A percentile compares a stretch with the other conserved stretches of the same genome.
Conservation (phyloP, 345 rosid species). For the Pugionium dolabratum region DNA sequence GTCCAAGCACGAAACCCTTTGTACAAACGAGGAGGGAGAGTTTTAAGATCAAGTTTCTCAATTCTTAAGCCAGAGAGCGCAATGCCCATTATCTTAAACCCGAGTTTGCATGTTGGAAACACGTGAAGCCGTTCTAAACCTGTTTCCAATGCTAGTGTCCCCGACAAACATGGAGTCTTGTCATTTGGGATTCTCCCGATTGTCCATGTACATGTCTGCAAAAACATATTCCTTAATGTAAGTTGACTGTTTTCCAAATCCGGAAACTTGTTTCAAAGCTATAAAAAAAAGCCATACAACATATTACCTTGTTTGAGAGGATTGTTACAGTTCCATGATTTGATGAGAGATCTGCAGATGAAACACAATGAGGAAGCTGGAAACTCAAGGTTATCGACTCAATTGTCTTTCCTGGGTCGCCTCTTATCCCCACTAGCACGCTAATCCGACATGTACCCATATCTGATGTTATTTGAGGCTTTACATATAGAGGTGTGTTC, state of each 20-base stretch:
- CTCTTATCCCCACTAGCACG: constrained; percentile 75
- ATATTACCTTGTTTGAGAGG: constrained; percentile 75
- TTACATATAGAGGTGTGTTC: constrained; percentile 76
- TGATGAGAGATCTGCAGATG: constrained; percentile 81
- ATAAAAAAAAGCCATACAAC: background rate
- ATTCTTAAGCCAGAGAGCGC: constrained; percentile 87
- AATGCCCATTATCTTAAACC: constrained; percentile 81
- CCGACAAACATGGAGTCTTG: constrained; percentile 75
- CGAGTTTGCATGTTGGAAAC: constrained; percentile 70
- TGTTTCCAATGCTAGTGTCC: constrained; percentile 59
- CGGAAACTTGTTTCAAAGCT: background rate
- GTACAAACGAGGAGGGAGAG: constrained; percentile 65
- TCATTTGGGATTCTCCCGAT: constrained; percentile 86
- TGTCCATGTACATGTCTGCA: constrained; percentile 83
- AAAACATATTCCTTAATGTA: background rate
- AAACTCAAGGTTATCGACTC: constrained; percentile 81
- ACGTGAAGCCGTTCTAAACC: constrained; percentile 77
- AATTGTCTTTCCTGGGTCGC: constrained; percentile 77
- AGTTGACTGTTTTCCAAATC: background rate
- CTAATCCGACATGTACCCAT: constrained; percentile 71
- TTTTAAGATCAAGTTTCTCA: constrained; percentile 72
- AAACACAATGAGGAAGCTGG: constrained; percentile 71
- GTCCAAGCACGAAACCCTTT: constrained; percentile 94
- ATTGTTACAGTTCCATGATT: constrained; percentile 82
- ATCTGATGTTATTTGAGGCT: constrained; percentile 86